Evolutionary conservation across 1,284 basidiomycete species (phyloP), one percentile per base, ranked within the genome.

Genomic region (Leccinum subatratum): DNA sequence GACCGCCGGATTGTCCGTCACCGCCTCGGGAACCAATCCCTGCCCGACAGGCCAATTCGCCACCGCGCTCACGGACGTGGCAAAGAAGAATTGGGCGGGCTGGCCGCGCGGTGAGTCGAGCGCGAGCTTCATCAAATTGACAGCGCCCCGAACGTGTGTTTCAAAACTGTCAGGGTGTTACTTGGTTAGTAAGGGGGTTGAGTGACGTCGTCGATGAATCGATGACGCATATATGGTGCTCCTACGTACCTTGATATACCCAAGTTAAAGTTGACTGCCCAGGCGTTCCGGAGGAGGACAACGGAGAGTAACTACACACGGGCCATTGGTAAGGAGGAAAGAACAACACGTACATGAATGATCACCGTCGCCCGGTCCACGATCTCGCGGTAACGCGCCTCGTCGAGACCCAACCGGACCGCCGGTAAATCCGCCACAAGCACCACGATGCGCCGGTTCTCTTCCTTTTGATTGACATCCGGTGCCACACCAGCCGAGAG

Each of bases 111-210:
- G 78, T 3, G 83, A 83, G 30, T 78, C 71, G 11, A 85, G 79
- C 18, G 80, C 80, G 18, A 87, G 78, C 64, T 83, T 84, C 69
- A 88, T 79, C n/a, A 87, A 77, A 74, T 85, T 82, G 54, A 82
- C 76, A 0, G 80, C 82, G 1, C 86, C 85, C 0, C 80, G 79
- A 62, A 88, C 76, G 69, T 86, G 84, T 8, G 77, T 75, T 66
- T 84, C 83, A 67, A 74, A 74, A 61, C 74, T 74, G 39, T 59
- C 6, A 12, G 6, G 9, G 11, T 6, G 57, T 28, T 30, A n/a
- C 37, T 6, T 39, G 1, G 11, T 32, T n/a, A 58, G 56, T 58
- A 58, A 32, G 22, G 9, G 30, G 6, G 9, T 14, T 7, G 51
- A 18, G 7, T 14, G 20, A 14, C 20, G 6, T 25, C 0, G 22